Percentiles rank a stretch among this genome's conserved stretches.
phyloP scores from a whole-genome alignment of 2,329 filamentous ascomycete genomes.

The Xylariaceae sp. region DNA sequence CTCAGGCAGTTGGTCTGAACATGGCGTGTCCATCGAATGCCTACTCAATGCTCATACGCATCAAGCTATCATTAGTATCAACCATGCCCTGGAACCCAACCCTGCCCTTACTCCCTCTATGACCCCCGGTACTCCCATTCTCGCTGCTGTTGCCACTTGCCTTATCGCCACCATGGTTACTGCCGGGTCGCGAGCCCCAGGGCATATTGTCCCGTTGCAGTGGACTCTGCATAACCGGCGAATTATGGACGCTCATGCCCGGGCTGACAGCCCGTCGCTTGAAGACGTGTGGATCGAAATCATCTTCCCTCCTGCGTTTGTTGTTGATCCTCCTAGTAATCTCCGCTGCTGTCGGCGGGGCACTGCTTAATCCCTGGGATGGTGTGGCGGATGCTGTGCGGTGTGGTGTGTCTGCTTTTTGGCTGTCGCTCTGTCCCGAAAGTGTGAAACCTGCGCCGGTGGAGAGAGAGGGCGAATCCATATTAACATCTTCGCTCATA shows the following conservation, averaged over 20 bases:
- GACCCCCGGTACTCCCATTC: slow-evolving; percentile 39
- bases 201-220: slow-evolving; percentile 67
- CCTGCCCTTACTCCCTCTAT: slow-evolving; percentile 50
- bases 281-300: slow-evolving; percentile 83
- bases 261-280: slow-evolving; percentile 91
- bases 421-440: slow-evolving; percentile 29
- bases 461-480: slow-evolving; percentile 63
- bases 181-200: slow-evolving; percentile 71
- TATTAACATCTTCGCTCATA: slow-evolving; percentile 67
- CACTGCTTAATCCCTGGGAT: slow-evolving; percentile 30
- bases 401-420: slow-evolving; percentile 39
- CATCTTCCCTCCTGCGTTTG: slow-evolving; percentile 86
- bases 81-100: slow-evolving; percentile 90
- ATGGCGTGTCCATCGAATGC: too few species aligned
- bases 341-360: slow-evolving; percentile 67
- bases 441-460: slow-evolving; percentile 35
- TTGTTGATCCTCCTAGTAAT: slow-evolving; percentile 74
- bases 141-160: slow-evolving; percentile 51
- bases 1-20: too few species aligned
- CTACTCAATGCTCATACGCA: slow-evolving; percentile 97
- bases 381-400: slow-evolving; percentile 29
- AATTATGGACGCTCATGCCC: slow-evolving; percentile 87
- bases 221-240: slow-evolving; percentile 82
- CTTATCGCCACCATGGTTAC: slow-evolving; percentile 52
- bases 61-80: slow-evolving; percentile 90